phyloP scores from a whole-genome alignment of 1,284 basidiomycete species.

The Cutaneotrichosporon cavernicola region DNA sequence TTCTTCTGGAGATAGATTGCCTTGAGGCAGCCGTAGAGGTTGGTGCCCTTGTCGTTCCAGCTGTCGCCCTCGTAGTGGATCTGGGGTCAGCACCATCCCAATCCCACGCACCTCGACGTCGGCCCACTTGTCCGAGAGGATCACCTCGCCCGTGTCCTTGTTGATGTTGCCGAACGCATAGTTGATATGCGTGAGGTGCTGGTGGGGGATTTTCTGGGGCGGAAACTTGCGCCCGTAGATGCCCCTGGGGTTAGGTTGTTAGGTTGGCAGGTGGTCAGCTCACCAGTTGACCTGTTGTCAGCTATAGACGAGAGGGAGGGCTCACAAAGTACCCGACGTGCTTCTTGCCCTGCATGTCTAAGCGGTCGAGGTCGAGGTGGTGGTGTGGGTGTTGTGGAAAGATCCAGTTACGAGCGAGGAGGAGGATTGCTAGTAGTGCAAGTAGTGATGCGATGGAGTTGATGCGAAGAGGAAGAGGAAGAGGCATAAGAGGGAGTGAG shows the following conservation, averaged over 20 bases:
- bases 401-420: background rate
- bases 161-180: constrained; percentile 87
- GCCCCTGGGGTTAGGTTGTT: constrained; percentile 59
- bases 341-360: constrained; percentile 26
- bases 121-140: constrained; percentile 75
- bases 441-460: background rate
- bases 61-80: constrained; percentile 70
- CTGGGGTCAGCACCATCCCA: constrained; percentile 42
- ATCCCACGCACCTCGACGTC: constrained; percentile 66
- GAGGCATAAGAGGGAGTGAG: constrained; percentile 2
- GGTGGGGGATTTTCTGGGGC: constrained; percentile 66
- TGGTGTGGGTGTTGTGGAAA: background rate
- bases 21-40: constrained; percentile 83
- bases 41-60: constrained; percentile 80
- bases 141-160: constrained; percentile 64
- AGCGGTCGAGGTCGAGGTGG: background rate
- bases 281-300: constrained; percentile 40
- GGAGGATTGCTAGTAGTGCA: background rate
- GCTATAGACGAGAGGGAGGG: background rate
- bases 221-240: constrained; percentile 85
- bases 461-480: background rate
- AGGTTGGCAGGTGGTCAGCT: background rate
- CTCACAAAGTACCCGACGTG: constrained; percentile 44
- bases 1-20: constrained; percentile 81
- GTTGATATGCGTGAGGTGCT: constrained; percentile 72